A percentile compares a stretch with the other conserved stretches of the same genome.
These are phyloP conservation scores for Blastocystis sp. DNA, from an alignment of 352 stramenopile species.

Conservation along the genomic window DNA sequence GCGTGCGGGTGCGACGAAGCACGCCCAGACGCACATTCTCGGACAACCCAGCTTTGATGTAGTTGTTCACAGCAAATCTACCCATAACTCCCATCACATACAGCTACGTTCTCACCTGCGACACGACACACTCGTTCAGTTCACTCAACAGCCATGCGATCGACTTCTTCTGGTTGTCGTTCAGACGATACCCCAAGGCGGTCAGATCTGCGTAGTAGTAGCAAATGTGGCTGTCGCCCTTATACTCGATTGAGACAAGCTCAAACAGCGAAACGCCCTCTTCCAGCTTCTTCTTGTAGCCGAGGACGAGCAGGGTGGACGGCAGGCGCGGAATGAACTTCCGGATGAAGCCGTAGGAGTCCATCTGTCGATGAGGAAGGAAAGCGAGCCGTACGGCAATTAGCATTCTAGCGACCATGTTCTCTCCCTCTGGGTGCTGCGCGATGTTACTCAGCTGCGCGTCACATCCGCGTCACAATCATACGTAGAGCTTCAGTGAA, in stretches of 20 bases:
- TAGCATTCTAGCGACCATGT: constrained; percentile 53
- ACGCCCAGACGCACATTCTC: constrained; percentile 45
- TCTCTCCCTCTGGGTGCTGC: constrained; percentile 23
- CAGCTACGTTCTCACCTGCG: constrained; percentile 44
- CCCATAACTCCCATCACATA: neutral
- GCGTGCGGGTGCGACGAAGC: neutral
- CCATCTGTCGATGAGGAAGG: neutral
- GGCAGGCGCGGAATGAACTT: constrained; percentile 43
- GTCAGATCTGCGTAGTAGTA: constrained; percentile 58
- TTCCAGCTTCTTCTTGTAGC: constrained; percentile 33
- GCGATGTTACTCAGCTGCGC: constrained; percentile 47
- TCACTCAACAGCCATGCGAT: constrained; percentile 49
- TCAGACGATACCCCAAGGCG: constrained; percentile 11
- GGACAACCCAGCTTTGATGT: constrained; percentile 28
- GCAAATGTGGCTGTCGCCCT: constrained; percentile 7
- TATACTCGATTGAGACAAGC: constrained; percentile 36
- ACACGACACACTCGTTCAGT: constrained; percentile 55
- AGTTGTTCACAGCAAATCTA: constrained; percentile 54
- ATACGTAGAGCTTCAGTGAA: constrained; percentile 57
- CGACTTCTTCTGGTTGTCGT: constrained; percentile 63
- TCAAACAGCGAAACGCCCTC: constrained; percentile 38
- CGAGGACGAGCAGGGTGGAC: constrained; percentile 25
- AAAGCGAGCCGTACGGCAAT: constrained; percentile 11
- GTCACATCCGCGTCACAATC: neutral
- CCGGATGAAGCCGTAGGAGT: constrained; percentile 57